Percentiles rank a stretch among this genome's conserved stretches.
phyloP scores from a whole-genome alignment of 306 rosid species.

The Neltuma alba region DNA sequence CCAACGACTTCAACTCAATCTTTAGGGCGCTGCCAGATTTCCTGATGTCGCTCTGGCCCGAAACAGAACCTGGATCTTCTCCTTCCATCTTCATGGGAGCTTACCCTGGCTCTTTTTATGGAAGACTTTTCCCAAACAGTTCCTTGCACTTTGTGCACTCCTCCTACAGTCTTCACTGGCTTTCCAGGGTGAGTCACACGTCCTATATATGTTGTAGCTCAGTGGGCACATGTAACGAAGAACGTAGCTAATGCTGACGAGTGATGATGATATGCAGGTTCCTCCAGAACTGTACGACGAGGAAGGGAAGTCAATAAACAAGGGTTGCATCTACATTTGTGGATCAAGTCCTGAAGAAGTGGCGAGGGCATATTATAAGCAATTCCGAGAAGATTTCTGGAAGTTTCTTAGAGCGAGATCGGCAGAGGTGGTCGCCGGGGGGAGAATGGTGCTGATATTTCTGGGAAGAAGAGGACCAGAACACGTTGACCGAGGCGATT shows the following conservation, averaged over 20 bases:
- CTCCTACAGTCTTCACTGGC: slow-evolving; percentile 88
- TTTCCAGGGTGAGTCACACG: slow-evolving; percentile 64
- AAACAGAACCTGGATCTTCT: slow-evolving; percentile 34
- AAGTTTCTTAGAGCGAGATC: slow-evolving; percentile 68
- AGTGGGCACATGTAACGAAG: not conserved
- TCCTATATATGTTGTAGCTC: not conserved
- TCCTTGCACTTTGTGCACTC: slow-evolving; percentile 89
- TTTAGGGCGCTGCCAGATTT: slow-evolving; percentile 86
- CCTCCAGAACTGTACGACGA: slow-evolving; percentile 66
- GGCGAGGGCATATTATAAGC: slow-evolving; percentile 62
- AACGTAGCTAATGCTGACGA: not conserved
- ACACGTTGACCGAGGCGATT: slow-evolving; percentile 87
- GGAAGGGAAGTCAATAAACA: slow-evolving; percentile 62
- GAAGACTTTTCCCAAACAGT: slow-evolving; percentile 77
- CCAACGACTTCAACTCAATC: slow-evolving; percentile 95
- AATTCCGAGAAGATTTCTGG: slow-evolving; percentile 72
- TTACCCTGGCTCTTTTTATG: slow-evolving; percentile 92
- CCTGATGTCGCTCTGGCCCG: slow-evolving; percentile 51
- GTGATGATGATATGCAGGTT: slow-evolving; percentile 50
- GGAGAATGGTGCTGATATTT: slow-evolving; percentile 79
- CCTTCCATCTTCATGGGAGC: slow-evolving; percentile 73
- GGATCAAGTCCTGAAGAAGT: slow-evolving; percentile 68
- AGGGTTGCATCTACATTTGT: slow-evolving; percentile 68
- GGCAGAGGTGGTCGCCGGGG: slow-evolving; percentile 68
- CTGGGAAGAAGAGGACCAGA: slow-evolving; percentile 70